A percentile compares a stretch with the other conserved stretches of the same genome.
Conservation (phyloP, 805 yeast genomes). For the Pichia rugopelliculosa region DNA sequence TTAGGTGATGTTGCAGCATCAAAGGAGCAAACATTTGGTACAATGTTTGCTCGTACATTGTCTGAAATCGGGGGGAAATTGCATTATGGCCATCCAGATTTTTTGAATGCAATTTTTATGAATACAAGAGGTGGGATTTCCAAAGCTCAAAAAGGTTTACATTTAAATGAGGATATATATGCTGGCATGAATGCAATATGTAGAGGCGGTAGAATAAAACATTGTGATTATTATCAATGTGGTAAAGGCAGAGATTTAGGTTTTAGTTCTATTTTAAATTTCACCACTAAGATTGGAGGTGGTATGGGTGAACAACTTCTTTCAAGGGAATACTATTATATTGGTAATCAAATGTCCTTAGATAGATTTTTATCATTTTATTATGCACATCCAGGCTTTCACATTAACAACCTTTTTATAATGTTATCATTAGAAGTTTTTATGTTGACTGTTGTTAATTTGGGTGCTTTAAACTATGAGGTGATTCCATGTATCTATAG, state of each 20-base stretch:
- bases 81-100: constrained; percentile 97
- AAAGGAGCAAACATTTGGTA: constrained; percentile 95
- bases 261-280: constrained; percentile 83
- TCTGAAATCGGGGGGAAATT: constrained; percentile 92
- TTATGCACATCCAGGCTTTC: constrained; percentile 97
- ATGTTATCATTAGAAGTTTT: constrained; percentile 82
- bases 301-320: constrained; percentile 98
- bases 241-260: constrained; percentile 97
- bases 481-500: constrained; percentile 61
- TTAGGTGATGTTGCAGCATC: constrained; percentile 97
- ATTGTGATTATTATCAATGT: constrained; percentile 92
- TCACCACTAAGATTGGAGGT: constrained; percentile 93
- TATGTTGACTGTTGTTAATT: constrained; percentile 68
- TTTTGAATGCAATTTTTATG: constrained; percentile 84
- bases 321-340: constrained; percentile 83
- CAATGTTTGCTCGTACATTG: constrained; percentile 85
- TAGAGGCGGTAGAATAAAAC: constrained; percentile 91
- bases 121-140: constrained; percentile 94
- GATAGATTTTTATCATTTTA: constrained; percentile 88
- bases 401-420: constrained; percentile 82
- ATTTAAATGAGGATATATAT: constrained; percentile 88
- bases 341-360: constrained; percentile 83
- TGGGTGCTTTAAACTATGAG: constrained; percentile 74
- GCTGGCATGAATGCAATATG: constrained; percentile 89
- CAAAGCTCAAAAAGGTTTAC: constrained; percentile 90